Conservation (phyloP, 1,139 yeast genomes). For the Kurtzmaniella quercitrusa region DNA sequence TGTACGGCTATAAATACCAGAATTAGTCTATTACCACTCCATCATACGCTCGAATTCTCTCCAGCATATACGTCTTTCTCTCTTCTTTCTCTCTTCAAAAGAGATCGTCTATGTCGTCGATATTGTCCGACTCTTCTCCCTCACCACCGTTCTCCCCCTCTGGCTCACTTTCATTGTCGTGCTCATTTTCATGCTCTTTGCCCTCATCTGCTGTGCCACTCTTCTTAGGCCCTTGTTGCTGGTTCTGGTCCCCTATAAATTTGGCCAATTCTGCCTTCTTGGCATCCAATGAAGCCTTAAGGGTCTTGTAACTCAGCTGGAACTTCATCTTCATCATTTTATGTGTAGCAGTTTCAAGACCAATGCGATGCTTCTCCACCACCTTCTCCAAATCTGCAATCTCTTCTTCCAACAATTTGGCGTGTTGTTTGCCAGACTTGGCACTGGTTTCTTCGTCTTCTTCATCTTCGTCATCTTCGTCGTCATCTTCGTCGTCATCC, state of each 20-base stretch:
- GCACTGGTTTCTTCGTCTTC: conserved; percentile 24
- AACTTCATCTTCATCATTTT: conserved; percentile 87
- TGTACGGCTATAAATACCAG: no score
- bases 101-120: conserved; percentile 38
- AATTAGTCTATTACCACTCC: no score
- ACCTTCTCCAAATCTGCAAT: conserved; percentile 78
- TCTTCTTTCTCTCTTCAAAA: conserved; percentile 13
- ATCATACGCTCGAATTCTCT: no score
- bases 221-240: conserved; percentile 14
- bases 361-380: conserved; percentile 69
- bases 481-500: conserved; percentile 25
- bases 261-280: conserved; percentile 66
- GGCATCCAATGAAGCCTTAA: conserved; percentile 77
- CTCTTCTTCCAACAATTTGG: conserved; percentile 78
- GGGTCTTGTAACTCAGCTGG: conserved; percentile 71
- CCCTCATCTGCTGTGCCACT: conserved; percentile 19
- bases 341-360: conserved; percentile 74
- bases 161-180: conserved; percentile 17
- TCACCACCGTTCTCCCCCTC: conserved; percentile 25
- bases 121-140: conserved; percentile 33
- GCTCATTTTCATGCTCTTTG: conserved; percentile 19
- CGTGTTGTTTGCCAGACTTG: conserved; percentile 48
- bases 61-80: no score
- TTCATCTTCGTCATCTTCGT: conserved; percentile 25
- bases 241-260: conserved; percentile 24